Conservation (phyloP, 352 stramenopile species). For the Phytophthora vignae region DNA sequence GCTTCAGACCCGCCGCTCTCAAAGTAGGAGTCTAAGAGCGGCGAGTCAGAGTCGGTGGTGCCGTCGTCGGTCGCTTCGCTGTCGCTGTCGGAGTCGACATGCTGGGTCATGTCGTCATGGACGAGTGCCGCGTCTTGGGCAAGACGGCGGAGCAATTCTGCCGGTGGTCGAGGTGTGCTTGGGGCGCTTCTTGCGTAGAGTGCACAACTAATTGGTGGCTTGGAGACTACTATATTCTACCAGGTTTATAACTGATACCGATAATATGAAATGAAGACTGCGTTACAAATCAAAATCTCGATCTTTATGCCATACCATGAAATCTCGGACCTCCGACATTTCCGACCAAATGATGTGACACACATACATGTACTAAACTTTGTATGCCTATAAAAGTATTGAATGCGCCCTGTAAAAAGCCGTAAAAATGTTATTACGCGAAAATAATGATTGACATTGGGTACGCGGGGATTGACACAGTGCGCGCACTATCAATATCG, state of each 20-base stretch:
- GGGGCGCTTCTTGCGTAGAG: constrained; percentile 1
- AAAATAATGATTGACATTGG: not conserved
- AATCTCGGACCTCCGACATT: not conserved
- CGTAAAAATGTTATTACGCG: not conserved
- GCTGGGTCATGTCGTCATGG: constrained; percentile 2
- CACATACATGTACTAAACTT: not conserved
- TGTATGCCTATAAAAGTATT: not conserved
- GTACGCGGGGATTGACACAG: too few species aligned
- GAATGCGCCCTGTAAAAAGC: not conserved
- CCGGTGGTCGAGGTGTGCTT: not conserved
- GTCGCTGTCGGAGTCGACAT: not conserved
- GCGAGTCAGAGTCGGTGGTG: not conserved
- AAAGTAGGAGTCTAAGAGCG: constrained; percentile 7
- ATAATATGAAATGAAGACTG: not conserved
- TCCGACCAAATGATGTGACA: not conserved
- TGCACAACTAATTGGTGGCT: not conserved
- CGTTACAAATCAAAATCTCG: not conserved
- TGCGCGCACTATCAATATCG: not conserved
- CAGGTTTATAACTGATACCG: not conserved
- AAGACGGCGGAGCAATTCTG: not conserved
- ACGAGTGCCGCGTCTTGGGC: not conserved
- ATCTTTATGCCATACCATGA: not conserved
- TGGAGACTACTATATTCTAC: not conserved
- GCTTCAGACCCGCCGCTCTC: constrained; percentile 11
- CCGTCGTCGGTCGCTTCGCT: not conserved